Evolutionary conservation across 108 stramenopile genomes (phyloP).

Genomic region (Nannochloropsis oceanica): DNA sequence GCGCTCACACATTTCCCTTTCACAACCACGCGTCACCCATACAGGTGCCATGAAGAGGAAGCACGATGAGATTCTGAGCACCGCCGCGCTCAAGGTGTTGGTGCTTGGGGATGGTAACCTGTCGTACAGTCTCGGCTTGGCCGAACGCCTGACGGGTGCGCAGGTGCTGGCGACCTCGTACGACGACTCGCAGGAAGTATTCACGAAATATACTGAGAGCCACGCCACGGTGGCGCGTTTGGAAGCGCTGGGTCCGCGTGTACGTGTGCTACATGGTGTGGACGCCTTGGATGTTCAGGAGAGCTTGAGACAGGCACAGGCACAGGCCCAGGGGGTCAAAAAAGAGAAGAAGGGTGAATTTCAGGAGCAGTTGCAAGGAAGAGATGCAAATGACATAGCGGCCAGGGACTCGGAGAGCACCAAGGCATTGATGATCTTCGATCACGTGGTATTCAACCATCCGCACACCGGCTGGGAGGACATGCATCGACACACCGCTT

Average conservation of each 20-base stretch:
- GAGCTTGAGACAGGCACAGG: neutral
- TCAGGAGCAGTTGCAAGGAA: neutral
- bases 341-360: neutral
- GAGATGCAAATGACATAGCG: neutral
- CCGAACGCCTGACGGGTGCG: neutral
- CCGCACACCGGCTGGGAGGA: conserved; percentile 26
- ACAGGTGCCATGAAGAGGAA: neutral
- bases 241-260: neutral
- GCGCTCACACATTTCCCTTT: too few species aligned
- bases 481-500: conserved; percentile 15
- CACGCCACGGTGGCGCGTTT: neutral
- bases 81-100: neutral
- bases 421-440: neutral
- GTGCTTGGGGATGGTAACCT: conserved; percentile 24
- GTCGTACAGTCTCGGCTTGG: conserved; percentile 19
- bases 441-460: conserved; percentile 24
- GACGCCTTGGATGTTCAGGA: neutral
- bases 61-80: neutral
- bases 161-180: neutral
- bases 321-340: neutral
- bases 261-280: neutral
- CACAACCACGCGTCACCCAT: too few species aligned
- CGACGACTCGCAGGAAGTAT: neutral
- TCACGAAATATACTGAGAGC: neutral
- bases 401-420: neutral